Base-by-base conservation (phyloP, 2,329 filamentous ascomycete species). In the Scedosporium minutisporum region DNA sequence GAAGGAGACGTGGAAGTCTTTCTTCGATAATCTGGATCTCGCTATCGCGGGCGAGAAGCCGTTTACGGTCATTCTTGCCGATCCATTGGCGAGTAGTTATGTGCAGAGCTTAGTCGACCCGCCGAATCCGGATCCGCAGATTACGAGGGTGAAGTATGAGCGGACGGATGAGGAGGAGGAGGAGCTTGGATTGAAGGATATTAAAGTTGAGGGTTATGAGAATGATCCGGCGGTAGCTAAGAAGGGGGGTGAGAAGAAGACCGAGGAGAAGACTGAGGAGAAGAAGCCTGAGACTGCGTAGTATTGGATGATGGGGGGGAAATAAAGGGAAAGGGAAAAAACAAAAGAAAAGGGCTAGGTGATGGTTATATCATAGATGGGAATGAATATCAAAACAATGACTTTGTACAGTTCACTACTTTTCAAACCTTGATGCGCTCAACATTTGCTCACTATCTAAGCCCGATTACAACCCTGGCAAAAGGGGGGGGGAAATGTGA, bases 121-220 rank as follows among this genome's bases (percentile, higher is more conserved):
- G 1, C 78, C 79, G 41, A 70, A 81, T 57, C 77, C 79, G 0
- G 95, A 99, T 71, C 88, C 88, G 16, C 89, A 95, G 75, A 89
- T 99, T 72, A 86, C 83, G 63, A 82, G 85, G 2, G 90, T 91
- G 76, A 89, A 90, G 33, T 99, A 99, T 73, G 85, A 89, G 64
- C 84, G 95, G 65, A 96, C 93, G 0, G 86, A 88, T 0, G 90
- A 97, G 73, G 95, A 99, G 72, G 91, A 96, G 76, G 95, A 99
- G 70, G 91, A 97, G 64, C 78, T 99, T 10, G 95, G 95, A 0
- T 77, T 99, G 66, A 86, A 80, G 64, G 95, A 99, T 71, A 99
- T 99, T 87, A 95, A 93, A 81, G 86, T 87, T 0, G 93, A 97
- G 73, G 87, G 86, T 0, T 97, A 99, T 71, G 88, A 88, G 73